Base-by-base conservation (phyloP, 192 early-diverging fungal genomes). In the Gonapodya sp. region DNA sequence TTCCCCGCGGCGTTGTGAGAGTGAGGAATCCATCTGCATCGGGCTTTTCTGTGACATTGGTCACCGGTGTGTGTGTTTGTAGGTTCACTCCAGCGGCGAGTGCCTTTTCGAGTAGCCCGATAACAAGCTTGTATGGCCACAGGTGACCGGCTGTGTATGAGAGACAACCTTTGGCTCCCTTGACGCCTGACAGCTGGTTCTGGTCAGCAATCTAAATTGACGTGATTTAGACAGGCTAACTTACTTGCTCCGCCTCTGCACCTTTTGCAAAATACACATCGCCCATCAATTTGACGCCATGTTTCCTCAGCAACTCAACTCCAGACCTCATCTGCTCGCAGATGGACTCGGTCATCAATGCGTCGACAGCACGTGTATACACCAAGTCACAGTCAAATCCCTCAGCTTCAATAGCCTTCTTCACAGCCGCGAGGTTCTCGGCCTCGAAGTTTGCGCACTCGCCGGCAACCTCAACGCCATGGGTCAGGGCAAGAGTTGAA, bases 111-210 rank as follows among this genome's bases (percentile, higher is more conserved):
- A 80, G 78, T 30, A 84, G 35, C 31, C 24, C 18, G 24, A 78
- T 33, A 18, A 83, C 79, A 30, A 85, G 78, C 36, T 80, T 36
- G 0, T 37, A 18, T 1, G 88, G 85, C 36, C 84, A 79, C 31
- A 87, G 34, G 34, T 87, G 82, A 0, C 87, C 89, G 35, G 46
- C 46, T 64, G 46, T 64, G 46, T 64, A 64, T 64, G 46, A 64
- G 46, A 64, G 24, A 24, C 46, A 64, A 8, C 46, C 46, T 24
- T 64, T 64, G 46, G 46, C 46, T 8, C 46, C 46, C 46, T 64
- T 64, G 8, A 64, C 46, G 46, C 46, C 46, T 16, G 46, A 64
- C 46, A 64, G 46, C 46, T 64, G 46, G 46, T 8, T 16, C n/a
- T n/a, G n/a, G n/a, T n/a, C n/a, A n/a, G n/a, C n/a, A n/a, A n/a